These are phyloP conservation scores for Ceratocystis ficicola DNA, from an alignment of 2,329 filamentous ascomycete genomes.

Conservation along the genomic window DNA sequence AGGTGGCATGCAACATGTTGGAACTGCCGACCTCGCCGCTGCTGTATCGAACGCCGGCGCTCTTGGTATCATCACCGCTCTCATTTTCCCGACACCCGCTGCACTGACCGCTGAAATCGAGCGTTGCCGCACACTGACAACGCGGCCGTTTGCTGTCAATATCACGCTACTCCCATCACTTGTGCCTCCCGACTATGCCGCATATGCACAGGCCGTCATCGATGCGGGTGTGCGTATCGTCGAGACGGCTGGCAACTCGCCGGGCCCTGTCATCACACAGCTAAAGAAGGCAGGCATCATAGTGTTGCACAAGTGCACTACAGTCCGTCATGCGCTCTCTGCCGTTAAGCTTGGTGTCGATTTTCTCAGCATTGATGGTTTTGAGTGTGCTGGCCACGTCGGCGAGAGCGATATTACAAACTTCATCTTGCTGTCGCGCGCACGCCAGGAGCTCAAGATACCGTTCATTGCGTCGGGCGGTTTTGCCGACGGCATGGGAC, in stretches of 20 bases:
- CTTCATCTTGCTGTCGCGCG: constrained; percentile 74
- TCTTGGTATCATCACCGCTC: constrained; percentile 68
- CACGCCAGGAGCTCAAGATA: constrained; percentile 68
- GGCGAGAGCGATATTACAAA: constrained; percentile 82
- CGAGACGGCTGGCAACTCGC: constrained; percentile 80
- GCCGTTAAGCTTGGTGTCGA: constrained; percentile 92
- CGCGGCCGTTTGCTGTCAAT: constrained; percentile 80
- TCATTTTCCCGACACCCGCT: constrained; percentile 86
- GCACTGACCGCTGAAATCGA: constrained; percentile 89
- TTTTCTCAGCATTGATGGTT: constrained; percentile 92
- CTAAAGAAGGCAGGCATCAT: constrained; percentile 69
- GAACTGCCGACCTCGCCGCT: constrained; percentile 64
- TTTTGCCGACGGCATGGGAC: constrained; percentile 85
- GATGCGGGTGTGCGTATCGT: constrained; percentile 86
- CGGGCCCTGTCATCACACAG: constrained; percentile 78
- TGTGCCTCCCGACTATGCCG: constrained; percentile 80
- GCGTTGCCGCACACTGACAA: constrained; percentile 67
- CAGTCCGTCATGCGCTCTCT: constrained; percentile 81
- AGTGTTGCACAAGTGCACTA: constrained; percentile 95
- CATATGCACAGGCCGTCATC: constrained; percentile 84
- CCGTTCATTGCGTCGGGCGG: constrained; percentile 95
- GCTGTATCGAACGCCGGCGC: constrained; percentile 74
- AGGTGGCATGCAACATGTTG: constrained; percentile 79
- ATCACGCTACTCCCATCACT: constrained; percentile 84
- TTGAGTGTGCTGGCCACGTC: constrained; percentile 88